Conservation (phyloP, 2,329 filamentous ascomycete genomes). For the Fusarium agapanthi region DNA sequence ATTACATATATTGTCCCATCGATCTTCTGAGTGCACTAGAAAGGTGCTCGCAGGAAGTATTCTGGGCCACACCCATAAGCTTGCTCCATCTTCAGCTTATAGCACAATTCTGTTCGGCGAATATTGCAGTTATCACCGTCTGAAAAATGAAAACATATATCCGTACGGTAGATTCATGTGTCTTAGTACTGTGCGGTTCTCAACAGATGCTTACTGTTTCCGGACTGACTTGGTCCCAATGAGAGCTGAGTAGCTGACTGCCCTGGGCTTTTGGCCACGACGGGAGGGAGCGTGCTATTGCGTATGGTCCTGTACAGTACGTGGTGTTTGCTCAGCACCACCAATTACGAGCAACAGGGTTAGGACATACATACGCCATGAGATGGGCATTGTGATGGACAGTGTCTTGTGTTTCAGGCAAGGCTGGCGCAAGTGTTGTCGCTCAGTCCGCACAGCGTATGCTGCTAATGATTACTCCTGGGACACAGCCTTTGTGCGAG, state of each 20-base stretch:
- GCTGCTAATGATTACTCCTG: neutral
- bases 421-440: slow-evolving; percentile 10
- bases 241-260: neutral
- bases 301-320: neutral
- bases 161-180: neutral
- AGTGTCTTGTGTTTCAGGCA: slow-evolving; percentile 37
- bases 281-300: slow-evolving; percentile 14
- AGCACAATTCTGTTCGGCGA: neutral
- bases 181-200: slow-evolving; percentile 13
- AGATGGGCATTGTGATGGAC: slow-evolving; percentile 31
- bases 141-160: neutral
- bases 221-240: neutral
- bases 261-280: neutral
- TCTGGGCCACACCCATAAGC: neutral
- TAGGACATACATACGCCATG: slow-evolving; percentile 4
- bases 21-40: neutral
- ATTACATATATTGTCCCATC: neutral
- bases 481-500: neutral
- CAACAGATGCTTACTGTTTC: neutral
- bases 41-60: neutral
- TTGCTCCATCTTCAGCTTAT: neutral
- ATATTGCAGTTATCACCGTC: neutral
- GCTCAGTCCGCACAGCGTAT: neutral
- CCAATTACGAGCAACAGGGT: slow-evolving; percentile 9
- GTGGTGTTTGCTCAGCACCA: slow-evolving; percentile 11